Evolutionary conservation across 2,329 filamentous ascomycete genomes (phyloP).

Genomic region (Aspergillus awamori): DNA sequence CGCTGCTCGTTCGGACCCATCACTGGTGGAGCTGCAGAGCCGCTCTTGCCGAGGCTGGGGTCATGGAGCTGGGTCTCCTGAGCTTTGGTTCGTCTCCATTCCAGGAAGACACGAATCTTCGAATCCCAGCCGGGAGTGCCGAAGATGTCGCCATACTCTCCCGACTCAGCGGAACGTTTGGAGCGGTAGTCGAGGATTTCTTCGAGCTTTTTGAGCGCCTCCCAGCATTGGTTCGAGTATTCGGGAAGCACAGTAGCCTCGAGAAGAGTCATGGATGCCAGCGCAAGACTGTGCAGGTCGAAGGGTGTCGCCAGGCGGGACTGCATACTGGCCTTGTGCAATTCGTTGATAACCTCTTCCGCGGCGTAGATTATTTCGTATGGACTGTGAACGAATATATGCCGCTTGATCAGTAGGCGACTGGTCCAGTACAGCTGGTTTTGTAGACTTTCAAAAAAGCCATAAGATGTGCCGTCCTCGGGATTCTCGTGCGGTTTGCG

Average conservation of each 20-base stretch:
- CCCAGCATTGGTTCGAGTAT: constrained; percentile 43
- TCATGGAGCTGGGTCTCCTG: constrained; percentile 38
- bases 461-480: constrained; percentile 29
- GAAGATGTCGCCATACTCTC: constrained; percentile 45
- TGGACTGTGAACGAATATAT: constrained; percentile 46
- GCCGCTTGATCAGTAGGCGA: constrained; percentile 46
- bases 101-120: constrained; percentile 45
- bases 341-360: constrained; percentile 43
- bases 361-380: constrained; percentile 47
- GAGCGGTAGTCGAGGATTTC: constrained; percentile 51
- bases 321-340: constrained; percentile 39
- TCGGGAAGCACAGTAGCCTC: constrained; percentile 47
- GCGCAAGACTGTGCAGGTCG: constrained; percentile 44
- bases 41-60: constrained; percentile 21
- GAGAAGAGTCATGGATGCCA: constrained; percentile 47
- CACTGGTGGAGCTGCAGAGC: constrained; percentile 33
- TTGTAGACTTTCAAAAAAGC: constrained; percentile 42
- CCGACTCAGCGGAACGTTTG: constrained; percentile 30
- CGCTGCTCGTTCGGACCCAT: constrained; percentile 48
- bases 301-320: constrained; percentile 41
- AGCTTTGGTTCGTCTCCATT: constrained; percentile 40
- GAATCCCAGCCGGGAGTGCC: constrained; percentile 44
- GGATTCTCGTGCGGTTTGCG: constrained; percentile 31
- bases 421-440: constrained; percentile 48
- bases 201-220: constrained; percentile 54